Base-by-base conservation (phyloP, 1,139 yeast genomes). In the Blastobotrys illinoisensis region DNA sequence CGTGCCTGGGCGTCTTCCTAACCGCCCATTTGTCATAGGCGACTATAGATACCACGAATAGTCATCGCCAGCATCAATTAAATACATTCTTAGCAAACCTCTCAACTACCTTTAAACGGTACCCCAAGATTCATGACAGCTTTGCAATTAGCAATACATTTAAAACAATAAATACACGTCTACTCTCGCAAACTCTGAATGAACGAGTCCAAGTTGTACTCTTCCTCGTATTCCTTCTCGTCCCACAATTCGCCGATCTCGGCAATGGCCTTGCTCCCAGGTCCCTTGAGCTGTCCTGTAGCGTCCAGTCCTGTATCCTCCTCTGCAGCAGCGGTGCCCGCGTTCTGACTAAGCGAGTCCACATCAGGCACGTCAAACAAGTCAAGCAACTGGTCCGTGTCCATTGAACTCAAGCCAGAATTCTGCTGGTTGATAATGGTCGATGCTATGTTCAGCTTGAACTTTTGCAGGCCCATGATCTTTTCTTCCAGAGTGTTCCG, bases 181-280 rank as follows among this genome's bases (percentile, higher is more conserved):
- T 44, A 48, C 20, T 54, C 55, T 45, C 62, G 57, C 61, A 89
- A 79, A 20, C 88, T 86, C 72, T 87, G 88, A 72, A 93, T 93
- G 70, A 93, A 93, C 55, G 86, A 84, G 71, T 91, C 98, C 72
- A 93, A 80, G 67, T 93, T 88, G 71, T 93, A 93, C 73, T 93
- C 98, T 67, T 93, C 99, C 62, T 91, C 97, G 67, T 93, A 93
- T 71, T 93, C 97, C 50, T 88, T 79, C 65, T 88, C 95, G 69
- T 93, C 98, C 99, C 99, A 93, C 58, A 93, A 78, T 65, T 91
- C 97, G n/a, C 88, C 93, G 62, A 91, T 77, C 63, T 88, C 96
- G 36, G 93, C 95, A 54, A 89, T 85, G 1, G 88, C 89, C 52
- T 58, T 82, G 49, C 57, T 83, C 5, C 86, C 86, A 1, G 86